Evolutionary conservation across 768 basidiomycete genomes (phyloP).

Genomic region (Suillus tomentosus): DNA sequence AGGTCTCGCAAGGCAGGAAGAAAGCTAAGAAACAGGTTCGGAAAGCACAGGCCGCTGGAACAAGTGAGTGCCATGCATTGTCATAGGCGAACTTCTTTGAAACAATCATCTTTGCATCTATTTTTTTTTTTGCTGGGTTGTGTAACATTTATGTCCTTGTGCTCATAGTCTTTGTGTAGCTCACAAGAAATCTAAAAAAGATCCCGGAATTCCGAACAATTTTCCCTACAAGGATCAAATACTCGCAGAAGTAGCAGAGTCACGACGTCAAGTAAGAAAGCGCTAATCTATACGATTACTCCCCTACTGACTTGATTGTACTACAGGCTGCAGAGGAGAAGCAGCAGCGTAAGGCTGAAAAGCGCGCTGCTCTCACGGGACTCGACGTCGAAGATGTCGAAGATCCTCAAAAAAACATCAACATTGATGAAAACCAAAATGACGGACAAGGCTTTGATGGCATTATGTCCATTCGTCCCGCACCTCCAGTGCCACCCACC

Average conservation of each 20-base stretch:
- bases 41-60: slow-evolving; percentile 79
- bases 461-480: slow-evolving; percentile 25
- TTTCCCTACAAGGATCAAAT: slow-evolving; percentile 96
- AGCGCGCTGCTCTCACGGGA: slow-evolving; percentile 45
- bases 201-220: slow-evolving; percentile 91
- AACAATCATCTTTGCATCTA: background rate
- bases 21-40: slow-evolving; percentile 76
- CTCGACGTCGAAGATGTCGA: slow-evolving; percentile 24
- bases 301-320: background rate
- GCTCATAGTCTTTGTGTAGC: slow-evolving; percentile 42
- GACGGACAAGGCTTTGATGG: slow-evolving; percentile 43
- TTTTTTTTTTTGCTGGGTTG: slow-evolving; percentile 9
- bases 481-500: slow-evolving; percentile 3
- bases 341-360: slow-evolving; percentile 63
- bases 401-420: slow-evolving; percentile 29
- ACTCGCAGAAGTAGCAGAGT: slow-evolving; percentile 84
- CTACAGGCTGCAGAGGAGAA: slow-evolving; percentile 77
- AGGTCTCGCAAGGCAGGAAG: slow-evolving; percentile 73
- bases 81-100: background rate
- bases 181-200: slow-evolving; percentile 62
- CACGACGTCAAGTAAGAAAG: slow-evolving; percentile 66
- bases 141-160: slow-evolving; percentile 5
- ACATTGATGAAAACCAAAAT: slow-evolving; percentile 32
- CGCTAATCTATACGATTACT: background rate
- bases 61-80: slow-evolving; percentile 51